Evolutionary conservation across 2,329 filamentous ascomycete genomes (phyloP).

Genomic region (Exserohilum turcica): DNA sequence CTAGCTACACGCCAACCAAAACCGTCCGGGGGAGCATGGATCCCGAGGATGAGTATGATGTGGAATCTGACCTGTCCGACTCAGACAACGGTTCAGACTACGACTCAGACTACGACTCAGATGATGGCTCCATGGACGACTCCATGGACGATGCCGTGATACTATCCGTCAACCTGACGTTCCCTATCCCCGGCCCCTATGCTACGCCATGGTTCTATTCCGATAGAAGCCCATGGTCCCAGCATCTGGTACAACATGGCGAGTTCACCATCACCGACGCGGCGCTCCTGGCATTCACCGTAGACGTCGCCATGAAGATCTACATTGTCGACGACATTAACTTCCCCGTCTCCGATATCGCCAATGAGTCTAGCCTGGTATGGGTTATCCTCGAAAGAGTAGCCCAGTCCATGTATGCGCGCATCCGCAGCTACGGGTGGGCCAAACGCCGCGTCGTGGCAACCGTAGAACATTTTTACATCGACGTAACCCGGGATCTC

Average conservation of each 20-base stretch:
- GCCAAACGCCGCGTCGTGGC: not conserved
- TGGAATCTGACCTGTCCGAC: not conserved
- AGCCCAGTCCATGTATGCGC: not conserved
- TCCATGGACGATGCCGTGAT: not conserved
- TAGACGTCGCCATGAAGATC: conserved; percentile 6
- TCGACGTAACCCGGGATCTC: not conserved
- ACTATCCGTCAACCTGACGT: not conserved
- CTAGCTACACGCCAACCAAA: not conserved
- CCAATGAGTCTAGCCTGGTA: not conserved
- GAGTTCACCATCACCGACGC: not conserved
- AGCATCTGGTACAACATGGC: not conserved
- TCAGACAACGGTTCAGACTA: not conserved
- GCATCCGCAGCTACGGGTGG: not conserved
- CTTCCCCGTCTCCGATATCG: not conserved
- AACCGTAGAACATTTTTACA: not conserved
- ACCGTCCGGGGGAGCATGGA: not conserved
- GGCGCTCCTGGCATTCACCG: conserved; percentile 3
- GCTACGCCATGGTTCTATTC: not conserved
- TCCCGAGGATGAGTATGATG: not conserved
- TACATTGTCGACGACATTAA: not conserved
- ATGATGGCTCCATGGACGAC: not conserved
- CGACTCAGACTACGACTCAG: not conserved
- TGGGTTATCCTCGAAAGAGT: not conserved
- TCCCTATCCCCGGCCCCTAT: not conserved
- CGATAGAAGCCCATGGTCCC: not conserved